Percentiles rank a stretch among this genome's conserved stretches.
Conservation (phyloP, 768 basidiomycete genomes). For the Zangia roseola region DNA sequence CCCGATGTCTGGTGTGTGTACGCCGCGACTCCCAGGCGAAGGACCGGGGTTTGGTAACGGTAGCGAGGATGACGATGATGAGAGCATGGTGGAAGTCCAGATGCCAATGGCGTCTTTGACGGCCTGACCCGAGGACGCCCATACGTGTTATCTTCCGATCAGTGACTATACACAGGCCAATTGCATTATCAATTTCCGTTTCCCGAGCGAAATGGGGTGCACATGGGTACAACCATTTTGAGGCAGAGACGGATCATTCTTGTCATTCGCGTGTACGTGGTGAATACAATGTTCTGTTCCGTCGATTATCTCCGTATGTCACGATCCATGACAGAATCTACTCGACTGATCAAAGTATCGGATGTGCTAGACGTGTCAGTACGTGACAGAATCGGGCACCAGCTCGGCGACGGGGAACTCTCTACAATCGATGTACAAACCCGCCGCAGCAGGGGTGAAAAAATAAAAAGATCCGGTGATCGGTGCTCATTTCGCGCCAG, state of each 20-base stretch:
- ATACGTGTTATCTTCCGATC: background rate
- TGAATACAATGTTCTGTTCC: no score
- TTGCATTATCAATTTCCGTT: background rate
- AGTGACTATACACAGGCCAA: background rate
- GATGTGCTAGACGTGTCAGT: background rate
- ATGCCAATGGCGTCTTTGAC: constrained; percentile 20
- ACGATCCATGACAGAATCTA: no score
- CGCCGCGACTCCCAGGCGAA: background rate
- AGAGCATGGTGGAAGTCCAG: constrained; percentile 31
- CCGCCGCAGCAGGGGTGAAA: background rate
- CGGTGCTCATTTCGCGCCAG: no score
- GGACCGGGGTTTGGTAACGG: constrained; percentile 10
- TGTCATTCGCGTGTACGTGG: no score
- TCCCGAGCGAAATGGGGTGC: background rate
- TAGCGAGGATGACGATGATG: constrained; percentile 15
- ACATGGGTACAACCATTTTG: no score
- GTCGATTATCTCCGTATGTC: no score
- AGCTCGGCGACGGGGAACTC: background rate
- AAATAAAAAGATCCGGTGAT: background rate
- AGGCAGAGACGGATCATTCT: no score
- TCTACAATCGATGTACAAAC: background rate
- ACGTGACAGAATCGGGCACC: background rate
- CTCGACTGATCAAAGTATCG: no score
- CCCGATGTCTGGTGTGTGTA: background rate
- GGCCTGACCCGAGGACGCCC: constrained; percentile 5